Evolutionary conservation across 139 green algal species (phyloP).

Genomic region (Chlamydomonas schloesseri): DNA sequence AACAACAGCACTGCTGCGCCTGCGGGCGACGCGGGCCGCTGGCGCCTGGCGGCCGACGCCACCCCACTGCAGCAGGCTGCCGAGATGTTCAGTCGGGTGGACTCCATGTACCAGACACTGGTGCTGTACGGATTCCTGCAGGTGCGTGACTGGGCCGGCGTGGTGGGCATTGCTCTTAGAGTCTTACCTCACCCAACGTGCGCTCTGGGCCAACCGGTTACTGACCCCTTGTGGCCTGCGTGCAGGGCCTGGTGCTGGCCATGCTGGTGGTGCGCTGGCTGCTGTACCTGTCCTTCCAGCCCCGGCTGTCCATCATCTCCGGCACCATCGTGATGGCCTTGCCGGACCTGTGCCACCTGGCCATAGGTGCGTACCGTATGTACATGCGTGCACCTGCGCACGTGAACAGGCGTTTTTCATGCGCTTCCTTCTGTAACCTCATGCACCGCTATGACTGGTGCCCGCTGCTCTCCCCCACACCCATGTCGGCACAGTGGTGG

Average conservation of each 20-base stretch:
- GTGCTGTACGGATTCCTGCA: neutral
- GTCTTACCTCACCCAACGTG: too few relatives aligned
- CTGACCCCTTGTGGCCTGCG: neutral
- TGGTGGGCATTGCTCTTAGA: too few relatives aligned
- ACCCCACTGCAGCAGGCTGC: neutral
- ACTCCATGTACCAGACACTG: neutral
- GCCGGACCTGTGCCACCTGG: constrained; percentile 44
- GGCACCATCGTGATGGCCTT: constrained; percentile 11
- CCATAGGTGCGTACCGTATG: neutral
- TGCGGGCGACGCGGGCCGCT: neutral
- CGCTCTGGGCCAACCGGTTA: too few relatives aligned
- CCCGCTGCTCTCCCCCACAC: too few relatives aligned
- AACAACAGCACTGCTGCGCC: neutral
- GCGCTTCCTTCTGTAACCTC: too few relatives aligned
- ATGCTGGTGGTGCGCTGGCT: constrained; percentile 48
- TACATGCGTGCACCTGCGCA: constrained; percentile 17
- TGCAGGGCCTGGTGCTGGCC: constrained; percentile 42
- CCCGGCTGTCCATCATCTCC: constrained; percentile 31
- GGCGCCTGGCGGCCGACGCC: neutral
- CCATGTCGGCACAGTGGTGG: constrained; percentile 19
- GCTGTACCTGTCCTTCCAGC: constrained; percentile 55
- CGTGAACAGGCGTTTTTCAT: too few relatives aligned
- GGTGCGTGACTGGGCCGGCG: neutral
- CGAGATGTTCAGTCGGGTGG: neutral
- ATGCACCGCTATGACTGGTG: too few relatives aligned